A percentile compares a stretch with the other conserved stretches of the same genome.
phyloP scores from a whole-genome alignment of 257 asterid species.

The Lycium ferocissimum region DNA sequence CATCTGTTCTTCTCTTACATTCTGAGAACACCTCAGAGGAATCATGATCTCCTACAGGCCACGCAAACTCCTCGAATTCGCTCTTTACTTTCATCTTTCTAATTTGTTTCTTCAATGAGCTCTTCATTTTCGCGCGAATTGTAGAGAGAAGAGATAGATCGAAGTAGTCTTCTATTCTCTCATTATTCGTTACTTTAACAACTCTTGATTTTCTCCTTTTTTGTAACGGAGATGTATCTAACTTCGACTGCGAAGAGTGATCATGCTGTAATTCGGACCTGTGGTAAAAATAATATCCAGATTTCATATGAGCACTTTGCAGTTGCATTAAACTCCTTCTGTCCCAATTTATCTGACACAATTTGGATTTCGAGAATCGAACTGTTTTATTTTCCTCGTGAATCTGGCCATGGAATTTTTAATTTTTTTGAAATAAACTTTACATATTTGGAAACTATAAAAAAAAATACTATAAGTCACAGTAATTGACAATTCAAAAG shows the following conservation, averaged over 20 bases:
- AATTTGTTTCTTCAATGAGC: conserved; percentile 20
- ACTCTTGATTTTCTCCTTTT: conserved; percentile 30
- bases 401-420: too few relatives aligned
- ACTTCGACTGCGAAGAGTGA: neutral
- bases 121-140: conserved; percentile 37
- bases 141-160: conserved; percentile 43
- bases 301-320: neutral
- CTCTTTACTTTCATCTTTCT: conserved; percentile 16
- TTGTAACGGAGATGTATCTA: conserved; percentile 10
- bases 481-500: too few relatives aligned
- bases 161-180: conserved; percentile 43
- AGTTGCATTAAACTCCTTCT: neutral
- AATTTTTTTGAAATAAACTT: too few relatives aligned
- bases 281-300: neutral
- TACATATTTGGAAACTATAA: too few relatives aligned
- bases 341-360: too few relatives aligned
- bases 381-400: too few relatives aligned
- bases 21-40: neutral
- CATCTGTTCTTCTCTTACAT: neutral
- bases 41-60: conserved; percentile 32
- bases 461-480: too few relatives aligned
- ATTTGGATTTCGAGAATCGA: too few relatives aligned
- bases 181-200: neutral
- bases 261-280: conserved; percentile 11
- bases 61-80: conserved; percentile 38